Evolutionary conservation across 78 protist species (phyloP).

Genomic region (Dictyostelium purpureum): DNA sequence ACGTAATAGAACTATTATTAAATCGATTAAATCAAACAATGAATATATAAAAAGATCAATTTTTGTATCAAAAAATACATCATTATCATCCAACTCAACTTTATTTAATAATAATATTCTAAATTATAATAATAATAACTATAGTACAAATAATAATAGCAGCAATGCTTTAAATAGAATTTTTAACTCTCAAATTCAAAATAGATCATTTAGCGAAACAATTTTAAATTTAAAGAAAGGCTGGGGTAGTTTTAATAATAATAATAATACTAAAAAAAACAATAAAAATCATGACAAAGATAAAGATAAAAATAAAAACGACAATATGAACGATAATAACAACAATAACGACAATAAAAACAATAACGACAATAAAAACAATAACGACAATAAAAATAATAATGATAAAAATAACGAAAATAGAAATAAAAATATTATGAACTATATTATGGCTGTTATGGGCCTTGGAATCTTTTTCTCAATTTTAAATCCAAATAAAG

Average conservation of each 20-base stretch:
- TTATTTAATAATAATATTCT: not conserved
- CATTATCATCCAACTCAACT: not conserved
- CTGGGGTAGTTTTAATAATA: slow-evolving; percentile 3
- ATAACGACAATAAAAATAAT: not conserved
- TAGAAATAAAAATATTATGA: not conserved
- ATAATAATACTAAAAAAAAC: not conserved
- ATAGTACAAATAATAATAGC: not conserved
- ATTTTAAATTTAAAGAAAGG: not conserved
- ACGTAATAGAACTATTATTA: not conserved
- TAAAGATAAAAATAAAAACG: not conserved
- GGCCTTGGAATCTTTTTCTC: not conserved
- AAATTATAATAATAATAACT: not conserved
- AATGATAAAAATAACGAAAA: not conserved
- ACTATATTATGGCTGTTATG: not conserved
- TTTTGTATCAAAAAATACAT: not conserved
- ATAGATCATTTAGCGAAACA: not conserved
- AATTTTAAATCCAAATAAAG: not conserved
- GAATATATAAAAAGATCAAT: not conserved
- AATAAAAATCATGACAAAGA: not conserved
- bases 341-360: not conserved
- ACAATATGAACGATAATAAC: not conserved
- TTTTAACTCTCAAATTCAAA: not conserved
- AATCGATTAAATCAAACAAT: too few relatives aligned
- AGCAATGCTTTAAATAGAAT: slow-evolving; percentile 3
- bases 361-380: not conserved